Evolutionary conservation across 1,284 basidiomycete species (phyloP).

Genomic region (Cryptococcus depauperatus): DNA sequence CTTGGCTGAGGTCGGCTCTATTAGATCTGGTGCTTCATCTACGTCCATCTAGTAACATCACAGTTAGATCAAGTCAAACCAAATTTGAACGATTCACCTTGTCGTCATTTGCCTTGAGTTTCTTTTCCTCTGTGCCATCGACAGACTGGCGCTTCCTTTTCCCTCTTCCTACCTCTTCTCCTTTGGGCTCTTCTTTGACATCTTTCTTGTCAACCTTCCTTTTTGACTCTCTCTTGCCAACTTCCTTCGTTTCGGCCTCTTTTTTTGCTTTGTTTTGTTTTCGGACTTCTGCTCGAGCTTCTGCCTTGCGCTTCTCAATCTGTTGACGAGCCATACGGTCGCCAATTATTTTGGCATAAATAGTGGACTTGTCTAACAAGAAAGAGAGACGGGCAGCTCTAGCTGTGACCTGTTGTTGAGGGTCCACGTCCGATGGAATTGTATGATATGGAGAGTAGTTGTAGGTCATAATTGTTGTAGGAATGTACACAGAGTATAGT

Average conservation of each 20-base stretch:
- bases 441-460: slow-evolving; percentile 1
- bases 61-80: neutral
- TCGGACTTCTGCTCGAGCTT: slow-evolving; percentile 32
- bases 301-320: slow-evolving; percentile 37
- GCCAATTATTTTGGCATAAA: slow-evolving; percentile 45
- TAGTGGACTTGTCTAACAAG: slow-evolving; percentile 39
- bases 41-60: neutral
- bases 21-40: neutral
- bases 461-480: neutral
- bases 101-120: slow-evolving; percentile 18
- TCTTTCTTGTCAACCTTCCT: slow-evolving; percentile 3
- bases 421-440: neutral
- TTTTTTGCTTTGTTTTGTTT: slow-evolving; percentile 43
- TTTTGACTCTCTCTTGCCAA: slow-evolving; percentile 5
- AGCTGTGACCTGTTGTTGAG: slow-evolving; percentile 24
- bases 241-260: slow-evolving; percentile 6
- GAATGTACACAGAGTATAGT: neutral
- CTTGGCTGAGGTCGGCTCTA: slow-evolving; percentile 10
- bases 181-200: slow-evolving; percentile 13
- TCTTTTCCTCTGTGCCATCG: slow-evolving; percentile 17
- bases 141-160: slow-evolving; percentile 23
- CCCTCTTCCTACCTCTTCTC: slow-evolving; percentile 12
- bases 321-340: slow-evolving; percentile 46
- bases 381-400: slow-evolving; percentile 31
- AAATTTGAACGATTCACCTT: neutral